Evolutionary conservation across 495 filamentous ascomycete species (phyloP).

Genomic region (Podospora appendiculata): DNA sequence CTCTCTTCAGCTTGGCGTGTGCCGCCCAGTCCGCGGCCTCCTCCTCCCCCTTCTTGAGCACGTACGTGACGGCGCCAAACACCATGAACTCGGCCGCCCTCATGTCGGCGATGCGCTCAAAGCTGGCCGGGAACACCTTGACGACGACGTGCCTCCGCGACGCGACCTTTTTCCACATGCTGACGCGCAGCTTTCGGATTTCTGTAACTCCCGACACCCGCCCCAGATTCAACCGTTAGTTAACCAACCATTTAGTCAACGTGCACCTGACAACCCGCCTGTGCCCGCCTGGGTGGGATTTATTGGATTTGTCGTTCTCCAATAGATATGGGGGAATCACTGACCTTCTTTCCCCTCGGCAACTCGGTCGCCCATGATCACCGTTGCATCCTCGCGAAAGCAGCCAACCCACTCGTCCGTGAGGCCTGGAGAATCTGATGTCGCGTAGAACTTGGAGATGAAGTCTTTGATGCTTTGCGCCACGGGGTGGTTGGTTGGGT

Average conservation of each 20-base stretch:
- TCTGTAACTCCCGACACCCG: constrained; percentile 2
- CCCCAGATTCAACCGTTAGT: too few relatives aligned
- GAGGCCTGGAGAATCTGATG: constrained; percentile 25
- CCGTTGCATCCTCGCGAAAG: constrained; percentile 24
- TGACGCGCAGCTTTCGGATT: constrained; percentile 9
- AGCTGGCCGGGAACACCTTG: constrained; percentile 27
- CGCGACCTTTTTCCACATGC: constrained; percentile 22
- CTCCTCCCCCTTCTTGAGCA: constrained; percentile 10
- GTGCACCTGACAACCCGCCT: too few relatives aligned
- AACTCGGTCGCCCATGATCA: constrained; percentile 23
- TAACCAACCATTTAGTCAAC: too few relatives aligned
- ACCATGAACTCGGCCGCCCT: constrained; percentile 26
- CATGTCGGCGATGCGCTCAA: constrained; percentile 1
- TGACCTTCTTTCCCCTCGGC: constrained; percentile 25
- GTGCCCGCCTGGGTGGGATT: too few relatives aligned
- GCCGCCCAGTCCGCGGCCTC: constrained; percentile 13
- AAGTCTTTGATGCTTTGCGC: constrained; percentile 21
- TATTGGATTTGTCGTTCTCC: too few relatives aligned
- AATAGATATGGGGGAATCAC: background rate
- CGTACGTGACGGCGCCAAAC: constrained; percentile 17
- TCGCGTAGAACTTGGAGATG: constrained; percentile 27
- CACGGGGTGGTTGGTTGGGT: constrained; percentile 16
- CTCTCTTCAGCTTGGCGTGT: constrained; percentile 12
- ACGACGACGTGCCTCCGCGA: constrained; percentile 20
- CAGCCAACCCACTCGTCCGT: constrained; percentile 31